These are phyloP conservation scores for Talaromyces wortmannii DNA, from an alignment of 495 filamentous ascomycete species.

Conservation along the genomic window DNA sequence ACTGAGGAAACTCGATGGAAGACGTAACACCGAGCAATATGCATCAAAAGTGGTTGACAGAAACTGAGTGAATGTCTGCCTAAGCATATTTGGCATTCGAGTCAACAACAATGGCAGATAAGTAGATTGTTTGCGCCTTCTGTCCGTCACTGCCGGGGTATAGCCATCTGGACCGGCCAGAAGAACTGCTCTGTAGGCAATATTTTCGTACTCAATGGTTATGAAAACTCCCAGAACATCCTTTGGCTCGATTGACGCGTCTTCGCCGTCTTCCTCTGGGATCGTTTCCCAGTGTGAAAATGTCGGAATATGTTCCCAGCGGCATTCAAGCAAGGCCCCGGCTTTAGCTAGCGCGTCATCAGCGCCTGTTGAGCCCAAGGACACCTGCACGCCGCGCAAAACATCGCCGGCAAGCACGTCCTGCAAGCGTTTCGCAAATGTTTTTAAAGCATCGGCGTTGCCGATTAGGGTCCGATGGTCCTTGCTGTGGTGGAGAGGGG, in stretches of 20 bases:
- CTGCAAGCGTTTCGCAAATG: constrained; percentile 42
- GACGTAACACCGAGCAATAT: constrained; percentile 31
- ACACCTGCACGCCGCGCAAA: constrained; percentile 35
- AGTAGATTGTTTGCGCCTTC: constrained; percentile 24
- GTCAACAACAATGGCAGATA: constrained; percentile 46
- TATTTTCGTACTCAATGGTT: constrained; percentile 43
- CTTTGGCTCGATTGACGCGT: not conserved
- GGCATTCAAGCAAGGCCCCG: constrained; percentile 37
- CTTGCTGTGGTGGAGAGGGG: constrained; percentile 42
- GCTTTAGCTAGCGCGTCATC: constrained; percentile 33
- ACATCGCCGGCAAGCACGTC: constrained; percentile 46
- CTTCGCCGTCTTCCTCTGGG: constrained; percentile 7
- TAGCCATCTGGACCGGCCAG: constrained; percentile 17
- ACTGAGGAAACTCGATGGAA: constrained; percentile 34
- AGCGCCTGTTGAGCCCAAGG: constrained; percentile 7
- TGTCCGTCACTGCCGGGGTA: not conserved
- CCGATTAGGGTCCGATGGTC: constrained; percentile 31
- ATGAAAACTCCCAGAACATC: constrained; percentile 31
- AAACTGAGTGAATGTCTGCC: constrained; percentile 44
- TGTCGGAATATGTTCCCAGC: constrained; percentile 36
- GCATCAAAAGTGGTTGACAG: constrained; percentile 46
- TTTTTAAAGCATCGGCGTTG: constrained; percentile 28
- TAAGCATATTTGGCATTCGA: constrained; percentile 40
- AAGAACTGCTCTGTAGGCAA: constrained; percentile 39
- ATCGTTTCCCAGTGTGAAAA: constrained; percentile 10